phyloP scores from a whole-genome alignment of 2,329 filamentous ascomycete species.

The Grosmannia serpens region DNA sequence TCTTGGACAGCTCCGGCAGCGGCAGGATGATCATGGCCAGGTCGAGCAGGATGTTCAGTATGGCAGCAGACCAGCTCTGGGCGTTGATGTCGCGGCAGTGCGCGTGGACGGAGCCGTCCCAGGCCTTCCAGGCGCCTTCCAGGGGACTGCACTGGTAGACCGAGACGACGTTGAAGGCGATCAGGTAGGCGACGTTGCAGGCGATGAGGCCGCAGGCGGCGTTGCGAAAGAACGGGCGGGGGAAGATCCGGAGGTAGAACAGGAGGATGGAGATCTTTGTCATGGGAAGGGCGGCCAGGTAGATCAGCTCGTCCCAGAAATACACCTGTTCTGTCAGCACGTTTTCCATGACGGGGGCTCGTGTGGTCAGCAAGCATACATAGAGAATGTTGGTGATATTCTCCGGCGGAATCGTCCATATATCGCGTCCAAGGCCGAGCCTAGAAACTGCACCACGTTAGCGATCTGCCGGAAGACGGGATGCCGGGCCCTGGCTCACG shows the following conservation, averaged over 20 bases:
- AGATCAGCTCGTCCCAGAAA: slow-evolving; percentile 20
- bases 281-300: slow-evolving; percentile 18
- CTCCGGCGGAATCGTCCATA: slow-evolving; percentile 31
- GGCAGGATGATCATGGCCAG: slow-evolving; percentile 20
- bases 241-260: slow-evolving; percentile 25
- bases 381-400: slow-evolving; percentile 29
- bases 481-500: slow-evolving; percentile 10
- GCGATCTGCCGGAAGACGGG: too few species aligned
- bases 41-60: slow-evolving; percentile 20
- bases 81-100: slow-evolving; percentile 21
- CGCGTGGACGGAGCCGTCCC: slow-evolving; percentile 21
- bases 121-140: slow-evolving; percentile 18
- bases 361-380: slow-evolving; percentile 9
- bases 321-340: slow-evolving; percentile 14
- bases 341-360: neutral
- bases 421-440: slow-evolving; percentile 29
- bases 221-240: slow-evolving; percentile 16
- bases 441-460: slow-evolving; percentile 19
- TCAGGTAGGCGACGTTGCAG: slow-evolving; percentile 16
- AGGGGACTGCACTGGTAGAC: slow-evolving; percentile 21
- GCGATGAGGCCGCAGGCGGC: slow-evolving; percentile 17
- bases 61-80: slow-evolving; percentile 21
- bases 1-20: slow-evolving; percentile 17
- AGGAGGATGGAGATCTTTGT: slow-evolving; percentile 25
- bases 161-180: slow-evolving; percentile 17